Evolutionary conservation across 225 moss, liverwort and hornwort species (phyloP), one percentile per base, ranked within the genome.

Genomic region (Climacium dendroides): DNA sequence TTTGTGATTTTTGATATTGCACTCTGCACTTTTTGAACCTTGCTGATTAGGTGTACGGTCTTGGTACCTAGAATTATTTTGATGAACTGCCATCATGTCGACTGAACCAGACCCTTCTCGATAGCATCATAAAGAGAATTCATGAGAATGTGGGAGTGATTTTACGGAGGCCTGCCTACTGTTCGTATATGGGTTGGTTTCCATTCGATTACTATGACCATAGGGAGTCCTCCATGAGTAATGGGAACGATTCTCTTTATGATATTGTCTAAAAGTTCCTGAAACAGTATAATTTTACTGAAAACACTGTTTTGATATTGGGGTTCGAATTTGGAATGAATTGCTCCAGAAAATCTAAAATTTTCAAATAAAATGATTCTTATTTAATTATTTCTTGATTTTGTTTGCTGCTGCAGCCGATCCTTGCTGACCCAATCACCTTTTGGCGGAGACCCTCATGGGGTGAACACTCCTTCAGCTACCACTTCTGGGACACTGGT

Each of bases 381-480:
- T 19, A 10, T 19, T 54, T n/a, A 43, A 43, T 32, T 37, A 15
- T 66, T 47, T 37, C 23, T 58, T 83, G 52, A 18, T 67, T 61
- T 65, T 85, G 24, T 57, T 74, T 78, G 83, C 61, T 88, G 74
- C 83, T 87, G 82, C 88, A 94, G 94, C 45, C 93, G 92, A 81
- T 94, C 94, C 43, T 86, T 94, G 80, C 87, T 94, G 83, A 93
- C 94, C 15, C 94, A 93, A 66, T 94, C 94, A 82, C 94, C 94
- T 76, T 79, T 86, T 80, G 78, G 80, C 48, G 87, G 89, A 75
- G 89, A 79, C 45, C 80, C 75, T 74, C 87, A 28, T 74, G 87
- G 79, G 54, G 66, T 78, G 30, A 90, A 20, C 26, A 89, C 90
- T 69, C 92, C 93, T 43, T 79, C 89, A 35, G 86, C 87, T 5